Conservation (phyloP, 2,329 filamentous ascomycete genomes). For the Curvularia sp. region DNA sequence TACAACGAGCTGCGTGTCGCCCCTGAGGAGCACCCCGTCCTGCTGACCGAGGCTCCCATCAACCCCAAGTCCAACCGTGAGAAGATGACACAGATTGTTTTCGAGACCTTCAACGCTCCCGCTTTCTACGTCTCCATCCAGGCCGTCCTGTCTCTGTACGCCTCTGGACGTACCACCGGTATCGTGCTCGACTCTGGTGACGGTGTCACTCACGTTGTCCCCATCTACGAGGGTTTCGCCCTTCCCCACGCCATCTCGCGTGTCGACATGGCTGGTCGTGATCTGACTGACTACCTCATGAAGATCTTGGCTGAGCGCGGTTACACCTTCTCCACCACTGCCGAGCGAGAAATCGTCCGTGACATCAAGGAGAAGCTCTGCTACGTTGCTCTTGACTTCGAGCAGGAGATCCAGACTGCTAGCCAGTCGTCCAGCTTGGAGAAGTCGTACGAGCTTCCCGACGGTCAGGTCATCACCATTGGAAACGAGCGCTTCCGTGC, state of each 20-base stretch:
- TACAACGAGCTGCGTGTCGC: constrained; percentile 99
- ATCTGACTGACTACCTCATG: constrained; percentile 99
- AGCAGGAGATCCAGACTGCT: constrained; percentile 99
- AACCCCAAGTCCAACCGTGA: constrained; percentile 99
- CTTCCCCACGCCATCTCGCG: constrained; percentile 99
- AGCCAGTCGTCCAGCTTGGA: constrained; percentile 98
- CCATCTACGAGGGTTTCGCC: constrained; percentile 99
- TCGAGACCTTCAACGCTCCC: constrained; percentile 99
- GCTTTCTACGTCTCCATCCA: constrained; percentile 99
- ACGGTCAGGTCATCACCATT: constrained; percentile 99
- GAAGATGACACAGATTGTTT: constrained; percentile 99
- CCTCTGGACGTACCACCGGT: constrained; percentile 99
- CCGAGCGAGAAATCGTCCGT: constrained; percentile 99
- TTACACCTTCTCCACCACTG: constrained; percentile 99
- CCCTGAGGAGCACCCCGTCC: constrained; percentile 99
- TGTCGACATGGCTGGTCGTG: constrained; percentile 99
- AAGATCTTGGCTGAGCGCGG: constrained; percentile 99
- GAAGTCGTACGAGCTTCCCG: constrained; percentile 99
- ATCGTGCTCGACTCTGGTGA: constrained; percentile 99
- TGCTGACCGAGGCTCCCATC: constrained; percentile 99
- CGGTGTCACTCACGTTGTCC: constrained; percentile 99
- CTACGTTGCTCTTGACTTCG: constrained; percentile 99
- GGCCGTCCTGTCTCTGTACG: constrained; percentile 98
- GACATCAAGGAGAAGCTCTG: constrained; percentile 99
- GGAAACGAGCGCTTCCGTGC: constrained; percentile 99